Percentiles rank a stretch among this genome's conserved stretches.
Evolutionary conservation across 2,329 filamentous ascomycete species (phyloP).

Genomic region (Monilinia laxa): DNA sequence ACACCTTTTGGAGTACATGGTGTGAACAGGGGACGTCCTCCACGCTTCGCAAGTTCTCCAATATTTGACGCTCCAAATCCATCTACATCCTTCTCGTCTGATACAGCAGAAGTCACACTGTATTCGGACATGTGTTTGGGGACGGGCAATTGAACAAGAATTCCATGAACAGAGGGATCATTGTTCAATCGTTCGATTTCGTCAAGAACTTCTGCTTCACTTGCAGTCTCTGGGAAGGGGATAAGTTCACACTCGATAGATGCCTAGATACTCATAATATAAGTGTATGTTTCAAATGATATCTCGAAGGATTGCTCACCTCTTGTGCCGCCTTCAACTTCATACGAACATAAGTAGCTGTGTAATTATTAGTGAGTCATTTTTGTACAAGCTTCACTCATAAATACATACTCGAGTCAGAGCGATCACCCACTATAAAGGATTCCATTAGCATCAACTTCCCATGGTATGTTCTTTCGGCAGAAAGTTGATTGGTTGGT

Average conservation of each 20-base stretch:
- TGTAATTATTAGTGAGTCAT: slow-evolving; percentile 15
- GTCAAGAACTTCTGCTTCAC: slow-evolving; percentile 82
- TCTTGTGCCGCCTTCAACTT: slow-evolving; percentile 96
- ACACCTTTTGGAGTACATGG: slow-evolving; percentile 97
- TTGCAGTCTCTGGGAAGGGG: slow-evolving; percentile 77
- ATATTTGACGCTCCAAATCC: slow-evolving; percentile 94
- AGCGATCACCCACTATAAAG: slow-evolving; percentile 76
- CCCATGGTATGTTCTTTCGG: neutral
- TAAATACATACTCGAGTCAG: slow-evolving; percentile 76
- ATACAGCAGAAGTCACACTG: slow-evolving; percentile 81
- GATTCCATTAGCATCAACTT: slow-evolving; percentile 27
- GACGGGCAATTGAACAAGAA: slow-evolving; percentile 89
- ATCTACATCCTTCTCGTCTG: slow-evolving; percentile 95
- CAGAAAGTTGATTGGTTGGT: slow-evolving; percentile 20
- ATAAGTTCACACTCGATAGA: slow-evolving; percentile 86
- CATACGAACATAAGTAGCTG: slow-evolving; percentile 98
- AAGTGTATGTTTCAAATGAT: slow-evolving; percentile 13
- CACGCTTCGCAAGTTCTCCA: slow-evolving; percentile 93
- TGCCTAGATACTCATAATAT: slow-evolving; percentile 55
- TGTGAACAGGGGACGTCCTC: slow-evolving; percentile 82
- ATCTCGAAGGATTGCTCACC: slow-evolving; percentile 49
- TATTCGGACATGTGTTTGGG: slow-evolving; percentile 90
- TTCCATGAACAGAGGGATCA: slow-evolving; percentile 81
- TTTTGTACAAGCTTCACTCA: slow-evolving; percentile 4
- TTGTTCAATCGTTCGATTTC: slow-evolving; percentile 82